These are phyloP conservation scores for Pyrus betulifolia DNA, from an alignment of 306 rosid genomes.

Conservation along the genomic window DNA sequence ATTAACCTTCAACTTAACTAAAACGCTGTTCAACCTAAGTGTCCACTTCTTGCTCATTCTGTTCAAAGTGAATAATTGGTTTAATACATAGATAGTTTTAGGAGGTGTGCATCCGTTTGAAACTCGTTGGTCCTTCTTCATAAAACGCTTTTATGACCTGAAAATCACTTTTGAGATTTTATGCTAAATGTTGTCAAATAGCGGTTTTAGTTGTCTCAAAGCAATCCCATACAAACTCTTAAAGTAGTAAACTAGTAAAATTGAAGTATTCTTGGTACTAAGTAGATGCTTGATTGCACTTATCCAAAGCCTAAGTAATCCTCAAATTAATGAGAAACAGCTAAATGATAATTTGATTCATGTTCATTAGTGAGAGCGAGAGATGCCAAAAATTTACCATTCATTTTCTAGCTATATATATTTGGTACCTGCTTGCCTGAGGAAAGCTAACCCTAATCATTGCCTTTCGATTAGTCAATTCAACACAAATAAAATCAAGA, in stretches of 20 bases:
- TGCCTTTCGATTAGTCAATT: background rate
- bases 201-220: too few species aligned
- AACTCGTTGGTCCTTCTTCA: background rate
- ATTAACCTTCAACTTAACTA: background rate
- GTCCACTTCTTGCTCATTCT: background rate
- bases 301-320: background rate
- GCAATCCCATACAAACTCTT: too few species aligned
- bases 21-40: background rate
- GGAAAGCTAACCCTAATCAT: conserved; percentile 9
- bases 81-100: background rate
- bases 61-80: background rate
- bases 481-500: background rate
- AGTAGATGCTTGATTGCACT: background rate
- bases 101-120: background rate
- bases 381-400: conserved; percentile 17
- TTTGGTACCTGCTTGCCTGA: background rate
- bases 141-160: background rate
- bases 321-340: background rate
- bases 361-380: background rate
- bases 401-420: conserved; percentile 14
- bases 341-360: background rate
- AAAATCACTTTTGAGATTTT: too few species aligned
- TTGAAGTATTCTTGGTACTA: too few species aligned
- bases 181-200: too few species aligned
- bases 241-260: too few species aligned